phyloP scores from a whole-genome alignment of 176 grass and related monocot genomes.

The Saccharum officinarum region DNA sequence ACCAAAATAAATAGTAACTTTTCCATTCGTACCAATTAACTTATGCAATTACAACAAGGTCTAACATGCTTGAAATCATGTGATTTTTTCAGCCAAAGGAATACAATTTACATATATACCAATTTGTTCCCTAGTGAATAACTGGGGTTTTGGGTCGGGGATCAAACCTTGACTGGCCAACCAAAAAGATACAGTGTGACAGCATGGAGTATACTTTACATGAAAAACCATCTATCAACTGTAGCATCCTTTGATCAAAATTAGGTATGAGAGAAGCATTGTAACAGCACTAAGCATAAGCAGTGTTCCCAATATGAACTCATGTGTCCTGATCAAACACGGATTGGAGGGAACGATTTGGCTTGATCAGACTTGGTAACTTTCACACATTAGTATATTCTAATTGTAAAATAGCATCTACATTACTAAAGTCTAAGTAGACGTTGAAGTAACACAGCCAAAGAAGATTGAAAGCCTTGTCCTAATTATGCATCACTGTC shows the following conservation, averaged over 20 bases:
- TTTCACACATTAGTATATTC: background rate
- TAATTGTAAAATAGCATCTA: background rate
- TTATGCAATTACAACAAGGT: background rate
- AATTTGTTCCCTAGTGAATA: background rate
- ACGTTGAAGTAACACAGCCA: background rate
- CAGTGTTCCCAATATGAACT: background rate
- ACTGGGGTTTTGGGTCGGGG: background rate
- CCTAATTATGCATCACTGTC: background rate
- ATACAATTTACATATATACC: background rate
- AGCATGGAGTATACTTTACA: constrained; percentile 2
- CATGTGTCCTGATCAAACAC: background rate
- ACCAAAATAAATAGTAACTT: constrained; percentile 32
- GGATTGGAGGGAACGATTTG: background rate
- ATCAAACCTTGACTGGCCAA: background rate
- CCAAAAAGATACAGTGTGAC: background rate
- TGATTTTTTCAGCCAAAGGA: background rate
- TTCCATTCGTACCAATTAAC: constrained; percentile 15
- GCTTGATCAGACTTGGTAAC: background rate
- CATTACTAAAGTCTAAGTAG: background rate
- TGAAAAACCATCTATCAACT: background rate
- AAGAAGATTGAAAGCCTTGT: background rate
- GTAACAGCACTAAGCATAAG: background rate
- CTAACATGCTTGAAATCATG: background rate
- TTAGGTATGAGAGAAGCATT: background rate
- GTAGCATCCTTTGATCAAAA: background rate